phyloP scores from a whole-genome alignment of 768 basidiomycete genomes.

The Amyloporia xantha region DNA sequence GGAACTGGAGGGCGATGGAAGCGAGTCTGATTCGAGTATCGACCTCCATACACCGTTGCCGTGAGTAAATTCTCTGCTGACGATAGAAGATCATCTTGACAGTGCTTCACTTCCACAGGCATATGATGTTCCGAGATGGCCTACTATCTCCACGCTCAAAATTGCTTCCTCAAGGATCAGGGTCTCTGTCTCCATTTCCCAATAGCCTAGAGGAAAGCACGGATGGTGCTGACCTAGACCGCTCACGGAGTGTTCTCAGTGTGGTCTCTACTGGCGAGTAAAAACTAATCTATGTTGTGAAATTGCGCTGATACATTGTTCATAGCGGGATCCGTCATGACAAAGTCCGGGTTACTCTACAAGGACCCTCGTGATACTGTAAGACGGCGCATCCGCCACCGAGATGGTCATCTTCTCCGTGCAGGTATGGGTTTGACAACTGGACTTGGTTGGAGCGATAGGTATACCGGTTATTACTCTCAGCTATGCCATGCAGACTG shows the following conservation, averaged over 20 bases:
- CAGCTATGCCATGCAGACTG: not conserved
- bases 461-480: constrained; percentile 13
- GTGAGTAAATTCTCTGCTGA: constrained; percentile 20
- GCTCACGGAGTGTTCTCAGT: constrained; percentile 21
- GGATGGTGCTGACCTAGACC: not conserved
- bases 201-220: constrained; percentile 8
- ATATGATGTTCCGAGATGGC: constrained; percentile 35
- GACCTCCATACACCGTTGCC: constrained; percentile 35
- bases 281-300: not conserved
- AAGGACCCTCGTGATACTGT: constrained; percentile 32
- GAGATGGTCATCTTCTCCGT: constrained; percentile 30
- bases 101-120: constrained; percentile 17
- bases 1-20: constrained; percentile 19
- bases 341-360: constrained; percentile 29
- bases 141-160: constrained; percentile 35
- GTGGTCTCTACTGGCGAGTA: constrained; percentile 23
- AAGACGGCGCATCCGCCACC: constrained; percentile 27
- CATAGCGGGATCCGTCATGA: constrained; percentile 18
- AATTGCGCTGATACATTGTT: not conserved
- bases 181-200: constrained; percentile 8
- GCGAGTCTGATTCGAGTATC: constrained; percentile 31
- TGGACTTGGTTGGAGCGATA: constrained; percentile 37
- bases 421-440: constrained; percentile 36
- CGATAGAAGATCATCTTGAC: not conserved
- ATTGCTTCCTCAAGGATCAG: constrained; percentile 24